These are phyloP conservation scores for Fagopyrum homotropicum DNA, from an alignment of 148 eudicot genomes.

Conservation along the genomic window DNA sequence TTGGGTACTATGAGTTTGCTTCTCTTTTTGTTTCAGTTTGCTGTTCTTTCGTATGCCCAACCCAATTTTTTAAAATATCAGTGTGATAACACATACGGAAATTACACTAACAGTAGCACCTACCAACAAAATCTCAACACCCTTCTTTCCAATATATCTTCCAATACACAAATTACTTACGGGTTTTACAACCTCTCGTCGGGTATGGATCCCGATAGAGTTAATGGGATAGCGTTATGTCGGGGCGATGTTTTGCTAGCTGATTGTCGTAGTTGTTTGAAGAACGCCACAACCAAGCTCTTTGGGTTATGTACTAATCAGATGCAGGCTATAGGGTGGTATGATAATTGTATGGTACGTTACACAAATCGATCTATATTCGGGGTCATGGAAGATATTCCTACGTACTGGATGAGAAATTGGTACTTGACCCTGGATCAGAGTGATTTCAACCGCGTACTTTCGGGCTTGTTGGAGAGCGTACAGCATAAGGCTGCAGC, in stretches of 20 bases:
- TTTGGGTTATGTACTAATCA: constrained; percentile 18
- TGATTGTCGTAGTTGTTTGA: constrained; percentile 22
- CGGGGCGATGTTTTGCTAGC: constrained; percentile 19
- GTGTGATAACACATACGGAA: constrained; percentile 7
- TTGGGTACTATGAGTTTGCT: background rate
- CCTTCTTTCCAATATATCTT: constrained; percentile 7
- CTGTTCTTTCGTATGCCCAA: background rate
- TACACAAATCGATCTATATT: constrained; percentile 15
- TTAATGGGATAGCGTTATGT: constrained; percentile 17
- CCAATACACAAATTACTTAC: constrained; percentile 7
- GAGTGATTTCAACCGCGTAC: too few relatives aligned
- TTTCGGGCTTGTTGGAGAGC: too few relatives aligned
- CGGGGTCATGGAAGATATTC: constrained; percentile 3
- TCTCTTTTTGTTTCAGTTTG: background rate
- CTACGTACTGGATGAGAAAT: background rate
- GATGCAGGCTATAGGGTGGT: constrained; percentile 26
- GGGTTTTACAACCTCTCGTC: constrained; percentile 17
- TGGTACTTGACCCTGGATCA: too few relatives aligned
- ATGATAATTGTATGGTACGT: constrained; percentile 23
- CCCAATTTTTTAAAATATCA: background rate
- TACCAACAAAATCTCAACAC: constrained; percentile 16
- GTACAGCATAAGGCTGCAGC: too few relatives aligned
- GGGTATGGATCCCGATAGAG: constrained; percentile 4
- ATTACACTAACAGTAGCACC: constrained; percentile 12
- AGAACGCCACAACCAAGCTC: constrained; percentile 7